A percentile compares a stretch with the other conserved stretches of the same genome.
Evolutionary conservation across 2,329 filamentous ascomycete genomes (phyloP).

Genomic region (Balansia obtecta): DNA sequence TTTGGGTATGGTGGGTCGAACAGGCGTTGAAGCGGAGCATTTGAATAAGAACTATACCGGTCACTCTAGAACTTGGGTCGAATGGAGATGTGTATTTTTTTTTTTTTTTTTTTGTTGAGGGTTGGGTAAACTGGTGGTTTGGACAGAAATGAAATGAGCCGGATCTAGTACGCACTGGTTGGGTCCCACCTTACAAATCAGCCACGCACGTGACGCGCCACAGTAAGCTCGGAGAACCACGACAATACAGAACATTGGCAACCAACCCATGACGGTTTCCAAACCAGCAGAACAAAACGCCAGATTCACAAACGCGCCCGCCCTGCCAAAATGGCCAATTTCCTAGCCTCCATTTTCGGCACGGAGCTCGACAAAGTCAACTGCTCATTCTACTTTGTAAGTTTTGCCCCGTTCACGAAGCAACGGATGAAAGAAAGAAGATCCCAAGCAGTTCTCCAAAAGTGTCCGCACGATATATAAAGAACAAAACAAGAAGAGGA

Average conservation of each 20-base stretch:
- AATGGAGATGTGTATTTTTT: neutral
- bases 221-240: slow-evolving; percentile 1
- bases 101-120: neutral
- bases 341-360: slow-evolving; percentile 97
- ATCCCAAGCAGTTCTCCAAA: neutral
- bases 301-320: neutral
- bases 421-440: neutral
- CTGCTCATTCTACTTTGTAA: slow-evolving; percentile 81
- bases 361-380: slow-evolving; percentile 99
- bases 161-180: too few relatives aligned
- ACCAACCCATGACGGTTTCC: neutral
- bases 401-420: slow-evolving; percentile 7
- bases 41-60: neutral
- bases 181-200: slow-evolving; percentile 13
- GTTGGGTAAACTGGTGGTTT: neutral
- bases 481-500: too few relatives aligned
- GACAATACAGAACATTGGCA: slow-evolving; percentile 3
- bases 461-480: neutral
- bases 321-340: slow-evolving; percentile 67
- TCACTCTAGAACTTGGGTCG: neutral
- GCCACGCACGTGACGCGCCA: slow-evolving; percentile 19
- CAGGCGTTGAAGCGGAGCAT: slow-evolving; percentile 8
- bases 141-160: neutral
- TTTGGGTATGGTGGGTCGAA: neutral
- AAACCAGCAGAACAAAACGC: slow-evolving; percentile 1